phyloP scores from a whole-genome alignment of 2,329 filamentous ascomycete genomes.

The Hypomyces perniciosus region DNA sequence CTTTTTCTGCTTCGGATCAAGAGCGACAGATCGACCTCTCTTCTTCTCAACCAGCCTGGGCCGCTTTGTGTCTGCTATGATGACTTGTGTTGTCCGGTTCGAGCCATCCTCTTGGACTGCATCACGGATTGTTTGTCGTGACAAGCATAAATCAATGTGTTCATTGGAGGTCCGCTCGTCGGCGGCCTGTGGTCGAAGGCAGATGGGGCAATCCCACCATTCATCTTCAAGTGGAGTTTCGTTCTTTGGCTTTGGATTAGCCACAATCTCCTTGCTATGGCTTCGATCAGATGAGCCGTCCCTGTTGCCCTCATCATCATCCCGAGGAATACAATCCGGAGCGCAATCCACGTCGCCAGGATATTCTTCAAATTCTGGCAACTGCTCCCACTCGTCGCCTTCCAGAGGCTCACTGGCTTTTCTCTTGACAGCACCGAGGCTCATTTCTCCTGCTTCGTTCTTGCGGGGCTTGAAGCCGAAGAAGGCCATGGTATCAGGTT shows the following conservation, averaged over 20 bases:
- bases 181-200: conserved; percentile 65
- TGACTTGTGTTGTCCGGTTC: conserved; percentile 19
- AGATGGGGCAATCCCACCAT: conserved; percentile 85
- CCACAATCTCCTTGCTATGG: conserved; percentile 48
- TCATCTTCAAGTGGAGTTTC: conserved; percentile 34
- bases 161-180: conserved; percentile 78
- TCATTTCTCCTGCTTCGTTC: conserved; percentile 15
- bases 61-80: conserved; percentile 33
- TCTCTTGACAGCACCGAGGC: conserved; percentile 25
- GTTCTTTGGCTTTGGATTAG: conserved; percentile 32
- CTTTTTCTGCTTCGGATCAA: conserved; percentile 46
- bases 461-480: conserved; percentile 56
- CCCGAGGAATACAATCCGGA: not conserved
- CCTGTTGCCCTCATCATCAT: not conserved
- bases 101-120: conserved; percentile 55
- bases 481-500: conserved; percentile 68
- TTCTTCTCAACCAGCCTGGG: conserved; percentile 33
- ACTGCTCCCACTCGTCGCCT: conserved; percentile 57
- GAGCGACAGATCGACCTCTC: conserved; percentile 26
- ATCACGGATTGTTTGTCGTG: conserved; percentile 77
- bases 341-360: not conserved
- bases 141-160: conserved; percentile 89
- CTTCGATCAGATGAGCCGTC: conserved; percentile 9
- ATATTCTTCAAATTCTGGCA: conserved; percentile 58
- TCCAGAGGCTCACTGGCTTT: conserved; percentile 26